Conservation (phyloP, 805 yeast species). For the Starmerella geochares region DNA sequence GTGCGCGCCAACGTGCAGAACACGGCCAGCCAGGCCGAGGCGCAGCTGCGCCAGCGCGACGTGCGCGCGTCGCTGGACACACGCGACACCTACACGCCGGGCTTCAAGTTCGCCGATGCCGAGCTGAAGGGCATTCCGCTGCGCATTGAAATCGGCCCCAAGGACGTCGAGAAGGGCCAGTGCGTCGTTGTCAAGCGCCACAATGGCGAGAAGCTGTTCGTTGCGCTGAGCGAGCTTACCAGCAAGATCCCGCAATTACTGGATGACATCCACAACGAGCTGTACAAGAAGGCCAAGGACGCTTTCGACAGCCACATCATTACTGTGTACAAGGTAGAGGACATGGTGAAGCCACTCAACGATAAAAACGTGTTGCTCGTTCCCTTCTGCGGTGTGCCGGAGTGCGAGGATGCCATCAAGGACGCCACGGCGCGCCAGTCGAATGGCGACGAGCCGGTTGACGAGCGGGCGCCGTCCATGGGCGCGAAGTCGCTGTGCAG, state of each 20-base stretch:
- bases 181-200: conserved; percentile 91
- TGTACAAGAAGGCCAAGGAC: conserved; percentile 70
- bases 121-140: conserved; percentile 94
- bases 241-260: conserved; percentile 61
- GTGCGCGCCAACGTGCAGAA: conserved; percentile 57
- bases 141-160: conserved; percentile 93
- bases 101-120: conserved; percentile 97
- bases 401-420: conserved; percentile 95
- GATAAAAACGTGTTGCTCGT: conserved; percentile 79
- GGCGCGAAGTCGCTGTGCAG: conserved; percentile 98
- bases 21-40: conserved; percentile 63
- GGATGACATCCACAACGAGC: conserved; percentile 67
- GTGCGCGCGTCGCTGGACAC: conserved; percentile 76
- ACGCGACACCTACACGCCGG: conserved; percentile 92
- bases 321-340: conserved; percentile 72
- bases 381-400: conserved; percentile 95
- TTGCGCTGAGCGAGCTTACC: conserved; percentile 57
- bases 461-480: conserved; percentile 96
- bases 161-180: conserved; percentile 70
- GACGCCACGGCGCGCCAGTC: conserved; percentile 69
- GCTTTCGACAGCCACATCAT: conserved; percentile 77
- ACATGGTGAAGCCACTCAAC: conserved; percentile 86
- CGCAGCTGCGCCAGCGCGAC: conserved; percentile 46
- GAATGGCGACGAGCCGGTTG: conserved; percentile 72
- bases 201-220: conserved; percentile 61